These are phyloP conservation scores for Monosporascus sp. DNA, from an alignment of 2,329 filamentous ascomycete species.

Conservation along the genomic window DNA sequence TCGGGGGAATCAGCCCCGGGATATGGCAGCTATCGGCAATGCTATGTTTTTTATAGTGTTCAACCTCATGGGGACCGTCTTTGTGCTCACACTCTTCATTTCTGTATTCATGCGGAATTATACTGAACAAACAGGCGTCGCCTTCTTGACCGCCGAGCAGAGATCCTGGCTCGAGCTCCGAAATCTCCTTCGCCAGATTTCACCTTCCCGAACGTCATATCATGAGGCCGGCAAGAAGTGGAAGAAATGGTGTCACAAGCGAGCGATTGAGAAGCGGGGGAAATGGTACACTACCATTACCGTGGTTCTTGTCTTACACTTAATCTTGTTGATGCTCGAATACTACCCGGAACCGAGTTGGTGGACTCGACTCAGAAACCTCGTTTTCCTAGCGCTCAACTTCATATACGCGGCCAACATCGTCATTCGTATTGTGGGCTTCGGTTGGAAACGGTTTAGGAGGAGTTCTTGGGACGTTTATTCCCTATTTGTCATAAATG, in stretches of 20 bases:
- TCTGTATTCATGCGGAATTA: constrained; percentile 99
- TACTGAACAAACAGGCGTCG: constrained; percentile 95
- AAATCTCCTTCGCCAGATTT: constrained; percentile 87
- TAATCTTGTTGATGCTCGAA: constrained; percentile 78
- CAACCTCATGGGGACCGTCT: constrained; percentile 93
- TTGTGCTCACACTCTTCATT: constrained; percentile 94
- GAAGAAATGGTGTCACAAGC: constrained; percentile 92
- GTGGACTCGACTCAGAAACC: constrained; percentile 69
- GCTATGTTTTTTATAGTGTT: constrained; percentile 93
- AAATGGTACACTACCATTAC: constrained; percentile 86
- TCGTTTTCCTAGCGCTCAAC: constrained; percentile 75
- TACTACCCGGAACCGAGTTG: constrained; percentile 67
- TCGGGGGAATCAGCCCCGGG: constrained; percentile 63
- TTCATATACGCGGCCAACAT: constrained; percentile 80
- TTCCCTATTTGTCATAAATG: constrained; percentile 71
- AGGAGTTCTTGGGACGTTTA: constrained; percentile 95
- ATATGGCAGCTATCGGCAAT: constrained; percentile 70
- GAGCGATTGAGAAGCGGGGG: constrained; percentile 89
- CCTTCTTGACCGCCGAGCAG: constrained; percentile 91
- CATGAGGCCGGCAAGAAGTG: constrained; percentile 69
- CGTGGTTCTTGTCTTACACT: constrained; percentile 70
- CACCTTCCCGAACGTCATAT: constrained; percentile 87
- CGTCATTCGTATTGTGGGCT: constrained; percentile 73
- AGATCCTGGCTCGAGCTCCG: constrained; percentile 93
- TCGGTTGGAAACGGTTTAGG: constrained; percentile 88